Evolutionary conservation across 495 filamentous ascomycete genomes (phyloP).

Genomic region (Penicillium goetzii): DNA sequence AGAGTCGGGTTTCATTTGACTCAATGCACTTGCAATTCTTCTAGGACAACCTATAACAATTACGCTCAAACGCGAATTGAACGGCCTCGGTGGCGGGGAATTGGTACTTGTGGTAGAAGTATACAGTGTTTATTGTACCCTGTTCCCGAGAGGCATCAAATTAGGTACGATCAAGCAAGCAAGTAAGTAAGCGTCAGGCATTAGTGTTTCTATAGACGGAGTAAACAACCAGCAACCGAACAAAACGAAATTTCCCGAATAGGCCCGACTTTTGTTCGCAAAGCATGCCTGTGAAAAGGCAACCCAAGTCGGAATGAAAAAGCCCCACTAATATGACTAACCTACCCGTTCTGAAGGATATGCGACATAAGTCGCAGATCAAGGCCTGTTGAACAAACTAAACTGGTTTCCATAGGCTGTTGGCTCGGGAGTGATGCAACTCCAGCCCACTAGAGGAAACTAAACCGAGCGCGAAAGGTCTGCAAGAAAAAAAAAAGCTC

Average conservation of each 20-base stretch:
- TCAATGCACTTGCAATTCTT: background rate
- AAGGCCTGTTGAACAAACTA: background rate
- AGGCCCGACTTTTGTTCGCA: background rate
- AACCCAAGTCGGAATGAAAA: background rate
- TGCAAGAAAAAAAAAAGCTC: background rate
- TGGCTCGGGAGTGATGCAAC: conserved; percentile 22
- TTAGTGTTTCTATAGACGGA: too few species aligned
- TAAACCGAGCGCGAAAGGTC: conserved; percentile 14
- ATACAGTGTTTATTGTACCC: background rate
- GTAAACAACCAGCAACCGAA: too few species aligned
- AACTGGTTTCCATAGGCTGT: background rate
- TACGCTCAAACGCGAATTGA: background rate
- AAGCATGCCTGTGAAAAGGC: background rate
- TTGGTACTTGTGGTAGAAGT: background rate
- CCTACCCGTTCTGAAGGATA: background rate
- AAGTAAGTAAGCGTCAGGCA: too few species aligned
- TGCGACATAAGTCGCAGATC: background rate
- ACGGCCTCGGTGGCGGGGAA: background rate
- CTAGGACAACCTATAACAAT: background rate
- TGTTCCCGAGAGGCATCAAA: background rate
- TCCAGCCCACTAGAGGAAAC: conserved; percentile 19
- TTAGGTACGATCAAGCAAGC: background rate
- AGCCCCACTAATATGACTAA: background rate
- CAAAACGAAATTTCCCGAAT: background rate
- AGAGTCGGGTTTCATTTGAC: background rate